A percentile compares a stretch with the other conserved stretches of the same genome.
Conservation (phyloP, 345 rosid genomes). For the Camelina neglecta region DNA sequence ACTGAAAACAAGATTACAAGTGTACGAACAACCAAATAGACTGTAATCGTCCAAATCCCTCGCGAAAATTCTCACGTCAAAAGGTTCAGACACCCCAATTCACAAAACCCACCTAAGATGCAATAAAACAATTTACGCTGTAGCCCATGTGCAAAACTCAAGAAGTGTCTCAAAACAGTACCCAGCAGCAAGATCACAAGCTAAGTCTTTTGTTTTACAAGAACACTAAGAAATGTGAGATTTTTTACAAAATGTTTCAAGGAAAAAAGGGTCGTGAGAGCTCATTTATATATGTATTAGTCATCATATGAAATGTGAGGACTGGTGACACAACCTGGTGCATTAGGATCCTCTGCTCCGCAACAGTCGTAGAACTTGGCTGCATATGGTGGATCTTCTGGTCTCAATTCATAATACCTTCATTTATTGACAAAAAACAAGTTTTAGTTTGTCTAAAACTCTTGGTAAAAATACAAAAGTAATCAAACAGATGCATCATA, state of each 20-base stretch:
- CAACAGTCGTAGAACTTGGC: slow-evolving; percentile 95
- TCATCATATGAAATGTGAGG: slow-evolving; percentile 78
- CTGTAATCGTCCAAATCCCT: neutral
- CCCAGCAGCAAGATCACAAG: neutral
- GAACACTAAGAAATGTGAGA: slow-evolving; percentile 1
- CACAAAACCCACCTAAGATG: neutral
- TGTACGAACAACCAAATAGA: neutral
- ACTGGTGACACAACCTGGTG: slow-evolving; percentile 74
- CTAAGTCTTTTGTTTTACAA: neutral
- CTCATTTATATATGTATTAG: slow-evolving; percentile 41
- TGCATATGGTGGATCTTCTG: slow-evolving; percentile 88
- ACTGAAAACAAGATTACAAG: neutral
- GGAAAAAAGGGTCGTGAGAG: neutral
- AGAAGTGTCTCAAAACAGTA: slow-evolving; percentile 1
- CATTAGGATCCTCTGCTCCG: slow-evolving; percentile 88
- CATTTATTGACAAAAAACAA: slow-evolving; percentile 13
- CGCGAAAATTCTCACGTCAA: neutral
- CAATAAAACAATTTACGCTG: neutral
- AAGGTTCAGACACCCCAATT: neutral
- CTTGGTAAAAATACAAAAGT: neutral
- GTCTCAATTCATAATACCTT: slow-evolving; percentile 86
- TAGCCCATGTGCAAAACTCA: neutral
- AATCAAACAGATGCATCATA: slow-evolving; percentile 28
- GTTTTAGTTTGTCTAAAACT: neutral
- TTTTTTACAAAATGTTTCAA: slow-evolving; percentile 28